phyloP scores from a whole-genome alignment of 768 basidiomycete genomes.

The Fomitopsis serialis region DNA sequence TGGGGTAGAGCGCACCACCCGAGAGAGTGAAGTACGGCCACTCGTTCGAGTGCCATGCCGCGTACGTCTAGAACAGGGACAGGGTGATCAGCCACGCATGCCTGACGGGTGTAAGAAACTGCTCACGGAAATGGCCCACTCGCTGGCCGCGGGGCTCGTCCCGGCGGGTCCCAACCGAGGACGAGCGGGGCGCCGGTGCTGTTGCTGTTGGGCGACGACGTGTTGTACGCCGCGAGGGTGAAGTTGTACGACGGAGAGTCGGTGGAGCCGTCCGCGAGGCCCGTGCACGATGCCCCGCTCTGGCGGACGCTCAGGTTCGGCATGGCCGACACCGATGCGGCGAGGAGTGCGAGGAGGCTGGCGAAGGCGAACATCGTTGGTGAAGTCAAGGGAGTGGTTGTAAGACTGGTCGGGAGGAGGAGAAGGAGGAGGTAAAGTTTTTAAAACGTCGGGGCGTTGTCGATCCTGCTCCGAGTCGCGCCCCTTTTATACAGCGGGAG shows the following conservation, averaged over 20 bases:
- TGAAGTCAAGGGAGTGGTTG: neutral
- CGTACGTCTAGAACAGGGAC: conserved; percentile 43
- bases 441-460: too few species aligned
- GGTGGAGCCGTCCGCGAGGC: conserved; percentile 15
- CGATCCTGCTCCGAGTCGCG: too few species aligned
- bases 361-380: neutral
- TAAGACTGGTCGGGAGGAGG: too few species aligned
- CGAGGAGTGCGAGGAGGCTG: neutral
- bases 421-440: too few species aligned
- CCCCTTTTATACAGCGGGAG: too few species aligned
- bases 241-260: conserved; percentile 32
- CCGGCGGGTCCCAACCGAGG: conserved; percentile 29
- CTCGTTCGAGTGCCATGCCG: conserved; percentile 27
- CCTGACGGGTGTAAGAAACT: neutral
- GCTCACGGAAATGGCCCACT: conserved; percentile 40
- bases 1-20: neutral
- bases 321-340: neutral
- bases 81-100: neutral
- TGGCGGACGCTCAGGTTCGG: conserved; percentile 4
- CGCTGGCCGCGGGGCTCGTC: conserved; percentile 29
- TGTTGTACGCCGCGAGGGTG: conserved; percentile 40
- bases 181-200: conserved; percentile 42
- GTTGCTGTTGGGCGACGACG: conserved; percentile 33
- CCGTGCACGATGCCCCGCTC: conserved; percentile 13
- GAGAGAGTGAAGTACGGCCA: neutral